phyloP scores from a whole-genome alignment of 140 eudicot genomes.

The Anethum foeniculum region DNA sequence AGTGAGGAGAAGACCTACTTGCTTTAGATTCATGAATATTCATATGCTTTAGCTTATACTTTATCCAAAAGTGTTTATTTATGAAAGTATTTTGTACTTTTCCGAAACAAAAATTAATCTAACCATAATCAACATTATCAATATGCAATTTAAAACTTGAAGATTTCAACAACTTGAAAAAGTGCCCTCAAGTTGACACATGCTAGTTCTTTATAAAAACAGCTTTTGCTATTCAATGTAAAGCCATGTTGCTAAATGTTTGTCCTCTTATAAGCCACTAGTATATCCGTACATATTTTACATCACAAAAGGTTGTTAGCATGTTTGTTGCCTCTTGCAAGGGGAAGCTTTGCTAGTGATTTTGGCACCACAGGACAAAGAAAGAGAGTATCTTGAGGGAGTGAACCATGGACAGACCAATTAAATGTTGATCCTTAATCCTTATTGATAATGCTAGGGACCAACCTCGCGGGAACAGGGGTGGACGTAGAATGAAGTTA shows the following conservation, averaged over 20 bases:
- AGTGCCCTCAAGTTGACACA: not conserved
- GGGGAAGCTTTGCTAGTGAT: slow-evolving; percentile 3
- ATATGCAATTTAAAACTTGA: not conserved
- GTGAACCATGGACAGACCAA: not conserved
- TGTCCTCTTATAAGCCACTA: not conserved
- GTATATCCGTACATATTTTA: not conserved
- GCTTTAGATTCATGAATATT: not conserved
- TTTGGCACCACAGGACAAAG: not conserved
- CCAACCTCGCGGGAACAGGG: not conserved
- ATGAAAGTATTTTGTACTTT: not conserved
- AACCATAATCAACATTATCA: not conserved
- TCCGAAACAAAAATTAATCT: too few relatives aligned
- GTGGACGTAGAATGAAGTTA: not conserved
- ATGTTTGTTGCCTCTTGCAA: not conserved
- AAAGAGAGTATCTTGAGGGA: not conserved
- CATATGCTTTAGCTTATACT: not conserved
- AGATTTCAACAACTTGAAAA: not conserved
- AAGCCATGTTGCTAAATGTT: not conserved
- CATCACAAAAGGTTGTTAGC: not conserved
- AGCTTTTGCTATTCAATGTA: not conserved
- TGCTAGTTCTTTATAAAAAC: not conserved
- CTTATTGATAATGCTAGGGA: not conserved
- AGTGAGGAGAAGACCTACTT: not conserved
- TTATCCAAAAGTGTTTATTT: not conserved
- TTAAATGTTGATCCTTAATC: not conserved